Evolutionary conservation across 2,329 filamentous ascomycete species (phyloP).

Genomic region (Pyrenophora teres): DNA sequence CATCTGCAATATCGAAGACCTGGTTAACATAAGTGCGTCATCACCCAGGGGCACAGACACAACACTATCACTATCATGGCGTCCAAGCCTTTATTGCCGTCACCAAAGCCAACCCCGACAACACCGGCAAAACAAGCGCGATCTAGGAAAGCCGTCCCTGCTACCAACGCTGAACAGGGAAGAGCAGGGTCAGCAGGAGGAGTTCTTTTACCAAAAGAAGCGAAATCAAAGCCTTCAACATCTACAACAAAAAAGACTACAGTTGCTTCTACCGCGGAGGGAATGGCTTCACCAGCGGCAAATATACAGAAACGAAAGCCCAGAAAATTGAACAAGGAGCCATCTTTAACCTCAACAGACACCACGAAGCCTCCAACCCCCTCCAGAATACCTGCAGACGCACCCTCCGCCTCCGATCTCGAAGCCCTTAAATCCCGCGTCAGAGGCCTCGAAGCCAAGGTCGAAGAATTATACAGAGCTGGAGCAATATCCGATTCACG

Average conservation of each 20-base stretch:
- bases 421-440: slow-evolving; percentile 45
- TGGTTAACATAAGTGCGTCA: neutral
- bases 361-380: slow-evolving; percentile 1
- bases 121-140: slow-evolving; percentile 25
- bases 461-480: slow-evolving; percentile 42
- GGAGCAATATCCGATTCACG: slow-evolving; percentile 11
- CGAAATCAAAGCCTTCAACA: slow-evolving; percentile 13
- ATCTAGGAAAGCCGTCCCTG: slow-evolving; percentile 27
- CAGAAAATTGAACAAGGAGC: slow-evolving; percentile 43
- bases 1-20: too few species aligned
- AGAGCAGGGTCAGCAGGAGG: slow-evolving; percentile 39
- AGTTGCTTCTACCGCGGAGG: slow-evolving; percentile 15
- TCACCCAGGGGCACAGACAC: neutral
- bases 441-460: slow-evolving; percentile 43
- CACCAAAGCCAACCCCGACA: slow-evolving; percentile 25
- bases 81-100: slow-evolving; percentile 33
- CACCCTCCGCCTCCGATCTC: slow-evolving; percentile 31
- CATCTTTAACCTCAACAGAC: slow-evolving; percentile 10
- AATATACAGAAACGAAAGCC: slow-evolving; percentile 26
- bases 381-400: slow-evolving; percentile 2
- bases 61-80: slow-evolving; percentile 21
- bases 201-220: slow-evolving; percentile 25
- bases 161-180: slow-evolving; percentile 12
- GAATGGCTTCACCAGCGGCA: neutral
- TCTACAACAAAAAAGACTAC: slow-evolving; percentile 3